Conservation (phyloP, 78 protist genomes). For the Chrysochromulina tobinii region DNA sequence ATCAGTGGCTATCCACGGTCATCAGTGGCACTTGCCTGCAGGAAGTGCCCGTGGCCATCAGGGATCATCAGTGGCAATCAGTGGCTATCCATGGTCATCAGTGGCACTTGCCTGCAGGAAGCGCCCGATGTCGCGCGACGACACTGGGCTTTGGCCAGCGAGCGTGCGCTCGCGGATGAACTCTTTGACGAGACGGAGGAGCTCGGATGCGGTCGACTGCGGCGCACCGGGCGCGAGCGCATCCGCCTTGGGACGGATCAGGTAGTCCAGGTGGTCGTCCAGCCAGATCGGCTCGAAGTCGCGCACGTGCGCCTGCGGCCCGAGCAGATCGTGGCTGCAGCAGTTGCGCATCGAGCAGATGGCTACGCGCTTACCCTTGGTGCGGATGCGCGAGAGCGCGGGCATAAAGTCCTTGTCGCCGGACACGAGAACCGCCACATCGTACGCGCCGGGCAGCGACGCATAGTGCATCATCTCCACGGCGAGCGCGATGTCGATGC, state of each 20-base stretch:
- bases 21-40: no score
- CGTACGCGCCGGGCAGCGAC: background rate
- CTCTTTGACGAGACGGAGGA: background rate
- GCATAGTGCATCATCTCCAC: constrained; percentile 31
- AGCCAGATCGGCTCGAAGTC: constrained; percentile 18
- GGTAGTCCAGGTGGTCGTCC: background rate
- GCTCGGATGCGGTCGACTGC: background rate
- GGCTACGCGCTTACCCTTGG: background rate
- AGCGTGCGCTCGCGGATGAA: background rate
- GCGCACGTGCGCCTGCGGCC: background rate
- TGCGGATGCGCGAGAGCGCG: background rate
- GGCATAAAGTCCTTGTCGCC: constrained; percentile 21
- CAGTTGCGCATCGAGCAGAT: constrained; percentile 23
- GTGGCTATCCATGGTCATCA: no score
- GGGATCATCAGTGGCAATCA: no score
- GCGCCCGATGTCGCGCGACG: constrained; percentile 5
- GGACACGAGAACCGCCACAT: background rate
- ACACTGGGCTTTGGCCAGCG: background rate
- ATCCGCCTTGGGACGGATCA: background rate
- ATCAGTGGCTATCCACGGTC: no score
- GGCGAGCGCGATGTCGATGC: constrained; percentile 35
- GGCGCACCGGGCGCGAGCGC: background rate
- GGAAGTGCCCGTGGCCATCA: no score
- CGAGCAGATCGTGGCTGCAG: background rate
- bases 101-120: background rate